phyloP scores from a whole-genome alignment of 306 rosid genomes.

The Begonia masoniana region DNA sequence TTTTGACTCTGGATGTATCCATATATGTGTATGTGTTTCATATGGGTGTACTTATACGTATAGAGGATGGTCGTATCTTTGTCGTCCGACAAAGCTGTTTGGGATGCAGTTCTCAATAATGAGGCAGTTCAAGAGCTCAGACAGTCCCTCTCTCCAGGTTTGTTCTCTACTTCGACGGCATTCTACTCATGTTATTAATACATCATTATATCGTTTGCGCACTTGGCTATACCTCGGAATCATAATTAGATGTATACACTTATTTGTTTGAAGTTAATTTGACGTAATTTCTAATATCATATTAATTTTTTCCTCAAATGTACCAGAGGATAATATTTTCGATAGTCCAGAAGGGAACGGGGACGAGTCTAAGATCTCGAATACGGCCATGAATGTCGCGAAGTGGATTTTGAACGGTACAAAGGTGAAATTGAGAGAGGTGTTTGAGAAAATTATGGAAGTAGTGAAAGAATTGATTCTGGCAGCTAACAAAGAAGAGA shows the following conservation, averaged over 20 bases:
- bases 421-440: constrained; percentile 30
- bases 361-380: constrained; percentile 12
- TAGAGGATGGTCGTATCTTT: constrained; percentile 70
- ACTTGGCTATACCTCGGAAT: too few relatives aligned
- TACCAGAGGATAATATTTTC: constrained; percentile 19
- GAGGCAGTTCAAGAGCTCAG: constrained; percentile 52
- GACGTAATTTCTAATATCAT: neutral
- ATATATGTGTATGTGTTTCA: too few relatives aligned
- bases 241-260: neutral
- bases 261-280: neutral
- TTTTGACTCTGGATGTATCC: too few relatives aligned
- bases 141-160: constrained; percentile 44
- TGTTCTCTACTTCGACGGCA: neutral
- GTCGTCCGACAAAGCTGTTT: constrained; percentile 58
- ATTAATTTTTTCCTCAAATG: neutral
- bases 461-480: constrained; percentile 29
- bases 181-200: too few relatives aligned
- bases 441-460: constrained; percentile 30
- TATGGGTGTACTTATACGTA: neutral
- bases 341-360: constrained; percentile 11
- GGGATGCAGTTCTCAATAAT: constrained; percentile 75
- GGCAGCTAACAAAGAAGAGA: constrained; percentile 5
- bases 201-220: too few relatives aligned
- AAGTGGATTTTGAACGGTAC: constrained; percentile 29
- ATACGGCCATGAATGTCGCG: constrained; percentile 12